phyloP scores from a whole-genome alignment of 2,329 filamentous ascomycete genomes.

The Dactylellina cionopaga region DNA sequence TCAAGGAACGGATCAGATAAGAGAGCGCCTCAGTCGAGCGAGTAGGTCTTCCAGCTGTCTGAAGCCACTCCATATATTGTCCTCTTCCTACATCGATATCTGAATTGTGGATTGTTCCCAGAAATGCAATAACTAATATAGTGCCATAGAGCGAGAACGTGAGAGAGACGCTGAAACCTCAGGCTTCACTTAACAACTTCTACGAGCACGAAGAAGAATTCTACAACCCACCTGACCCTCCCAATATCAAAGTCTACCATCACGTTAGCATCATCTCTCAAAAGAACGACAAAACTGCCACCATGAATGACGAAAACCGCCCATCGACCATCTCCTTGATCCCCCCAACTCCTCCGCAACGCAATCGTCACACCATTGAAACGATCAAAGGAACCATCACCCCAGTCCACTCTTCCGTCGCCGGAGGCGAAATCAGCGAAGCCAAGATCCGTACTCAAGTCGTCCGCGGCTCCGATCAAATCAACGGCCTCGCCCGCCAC shows the following conservation, averaged over 20 bases:
- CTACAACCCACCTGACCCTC: not conserved
- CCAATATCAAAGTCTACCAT: conserved; percentile 9
- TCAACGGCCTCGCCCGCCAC: conserved; percentile 41
- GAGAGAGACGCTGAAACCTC: not conserved
- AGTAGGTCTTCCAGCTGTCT: not conserved
- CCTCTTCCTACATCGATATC: too few relatives aligned
- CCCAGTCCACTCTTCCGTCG: conserved; percentile 10
- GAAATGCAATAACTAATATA: not conserved
- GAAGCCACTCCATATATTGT: too few relatives aligned
- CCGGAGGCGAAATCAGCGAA: conserved; percentile 9
- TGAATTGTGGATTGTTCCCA: too few relatives aligned
- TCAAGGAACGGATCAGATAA: not conserved
- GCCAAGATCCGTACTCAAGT: conserved; percentile 47
- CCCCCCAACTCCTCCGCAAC: not conserved
- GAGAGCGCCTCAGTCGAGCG: not conserved
- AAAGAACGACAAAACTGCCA: too few relatives aligned
- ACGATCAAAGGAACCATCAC: conserved; percentile 20
- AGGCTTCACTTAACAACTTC: not conserved
- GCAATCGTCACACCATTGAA: not conserved
- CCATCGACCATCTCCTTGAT: conserved; percentile 5
- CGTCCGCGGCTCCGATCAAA: conserved; percentile 33
- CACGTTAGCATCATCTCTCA: not conserved
- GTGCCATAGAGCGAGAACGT: conserved; percentile 1
- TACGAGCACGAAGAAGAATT: conserved; percentile 10
- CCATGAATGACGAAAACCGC: conserved; percentile 31